Conservation (phyloP, 2,329 filamentous ascomycete genomes). For the Cladobotryum mycophilum region DNA sequence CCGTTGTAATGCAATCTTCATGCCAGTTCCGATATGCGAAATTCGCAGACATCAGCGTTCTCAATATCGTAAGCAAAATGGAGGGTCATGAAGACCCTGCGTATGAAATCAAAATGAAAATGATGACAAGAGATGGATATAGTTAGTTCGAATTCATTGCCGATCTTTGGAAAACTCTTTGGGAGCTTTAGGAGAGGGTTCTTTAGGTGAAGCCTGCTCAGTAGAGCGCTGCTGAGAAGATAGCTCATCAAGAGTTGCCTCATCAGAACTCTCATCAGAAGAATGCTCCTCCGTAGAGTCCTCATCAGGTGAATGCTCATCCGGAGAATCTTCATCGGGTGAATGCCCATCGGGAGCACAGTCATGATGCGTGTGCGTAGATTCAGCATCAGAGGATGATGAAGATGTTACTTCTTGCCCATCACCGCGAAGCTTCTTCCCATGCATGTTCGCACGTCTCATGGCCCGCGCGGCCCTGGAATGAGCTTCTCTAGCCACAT, state of each 20-base stretch:
- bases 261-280: too few species aligned
- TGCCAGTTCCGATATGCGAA: constrained; percentile 19
- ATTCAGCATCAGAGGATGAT: constrained; percentile 29
- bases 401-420: constrained; percentile 24
- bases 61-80: constrained; percentile 13
- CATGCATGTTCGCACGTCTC: constrained; percentile 44
- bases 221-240: neutral
- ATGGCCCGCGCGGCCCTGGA: constrained; percentile 32
- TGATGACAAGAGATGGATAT: neutral
- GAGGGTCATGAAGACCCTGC: constrained; percentile 9
- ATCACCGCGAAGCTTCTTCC: constrained; percentile 30
- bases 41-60: constrained; percentile 18
- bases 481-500: constrained; percentile 31
- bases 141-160: neutral
- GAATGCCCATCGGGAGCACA: too few species aligned
- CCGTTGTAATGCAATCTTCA: constrained; percentile 28
- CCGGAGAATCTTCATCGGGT: too few species aligned
- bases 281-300: too few species aligned
- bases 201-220: neutral
- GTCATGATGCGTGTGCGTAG: constrained; percentile 8
- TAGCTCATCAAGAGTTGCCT: neutral
- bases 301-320: too few species aligned
- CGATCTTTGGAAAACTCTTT: too few species aligned
- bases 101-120: constrained; percentile 1
- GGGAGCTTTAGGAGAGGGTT: neutral